Evolutionary conservation across 2,329 filamentous ascomycete species (phyloP).

Genomic region (Ustilaginoidea virens): DNA sequence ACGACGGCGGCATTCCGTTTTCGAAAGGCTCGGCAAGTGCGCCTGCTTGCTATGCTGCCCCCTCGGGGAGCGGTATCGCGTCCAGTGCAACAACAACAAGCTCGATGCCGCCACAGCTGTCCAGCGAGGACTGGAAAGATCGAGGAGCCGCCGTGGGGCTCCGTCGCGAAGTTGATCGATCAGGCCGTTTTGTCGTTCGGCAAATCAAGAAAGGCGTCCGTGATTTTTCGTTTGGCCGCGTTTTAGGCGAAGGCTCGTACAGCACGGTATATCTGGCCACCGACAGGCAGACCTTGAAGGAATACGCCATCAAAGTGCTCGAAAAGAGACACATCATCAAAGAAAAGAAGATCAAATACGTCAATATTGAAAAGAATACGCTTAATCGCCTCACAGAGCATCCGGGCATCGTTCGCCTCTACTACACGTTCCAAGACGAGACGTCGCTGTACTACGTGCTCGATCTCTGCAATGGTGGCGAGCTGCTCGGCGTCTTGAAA

Average conservation of each 20-base stretch:
- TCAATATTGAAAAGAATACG: slow-evolving; percentile 98
- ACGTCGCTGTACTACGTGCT: slow-evolving; percentile 92
- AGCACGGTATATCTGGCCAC: slow-evolving; percentile 89
- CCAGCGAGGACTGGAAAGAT: slow-evolving; percentile 91
- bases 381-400: slow-evolving; percentile 92
- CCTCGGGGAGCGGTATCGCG: slow-evolving; percentile 10
- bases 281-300: slow-evolving; percentile 83
- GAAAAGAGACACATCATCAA: slow-evolving; percentile 99
- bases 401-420: slow-evolving; percentile 87
- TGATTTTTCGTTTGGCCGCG: slow-evolving; percentile 85
- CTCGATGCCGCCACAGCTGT: slow-evolving; percentile 1
- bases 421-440: slow-evolving; percentile 98
- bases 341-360: slow-evolving; percentile 99
- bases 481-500: slow-evolving; percentile 83
- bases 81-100: slow-evolving; percentile 19
- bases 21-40: slow-evolving; percentile 56
- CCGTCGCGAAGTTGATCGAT: slow-evolving; percentile 70
- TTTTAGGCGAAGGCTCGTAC: slow-evolving; percentile 92
- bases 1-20: slow-evolving; percentile 51
- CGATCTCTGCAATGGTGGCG: slow-evolving; percentile 82
- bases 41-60: slow-evolving; percentile 2
- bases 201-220: slow-evolving; percentile 94
- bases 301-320: slow-evolving; percentile 95
- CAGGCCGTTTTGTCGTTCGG: slow-evolving; percentile 65
- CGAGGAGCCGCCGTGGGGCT: slow-evolving; percentile 77